Base-by-base conservation (phyloP, 176 grass and related monocot genomes). In the Eragrostis nindensis region DNA sequence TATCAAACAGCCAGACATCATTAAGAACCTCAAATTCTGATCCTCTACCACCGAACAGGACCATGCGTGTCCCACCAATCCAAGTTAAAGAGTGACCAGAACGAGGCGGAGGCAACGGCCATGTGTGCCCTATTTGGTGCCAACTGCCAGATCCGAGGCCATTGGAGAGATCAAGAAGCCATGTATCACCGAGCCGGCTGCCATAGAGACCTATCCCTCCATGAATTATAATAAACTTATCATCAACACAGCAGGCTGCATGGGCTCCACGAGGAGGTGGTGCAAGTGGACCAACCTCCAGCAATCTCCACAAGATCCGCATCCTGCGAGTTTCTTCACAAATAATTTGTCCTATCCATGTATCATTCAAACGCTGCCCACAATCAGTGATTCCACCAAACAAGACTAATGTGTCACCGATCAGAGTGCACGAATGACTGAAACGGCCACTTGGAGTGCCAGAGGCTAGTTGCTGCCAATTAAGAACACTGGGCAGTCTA, bases 1-100 rank as follows among this genome's bases (percentile, higher is more conserved):
- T 87, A 86, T 93, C 88, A 60, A 99, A 86, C 45, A 99, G 57
- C 96, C 96, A 99, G n/a, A 93, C 75, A 90, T 99, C 96, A 90
- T 95, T 99, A 80, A 90, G 92, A 45, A 95, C 96, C 36, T 95
- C 96, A 29, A 91, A 90, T 73, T 90, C 86, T 40, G 90, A 87
- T 67, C 90, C 90, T 87, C 92, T 95, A 61, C 96, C 96, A 70
- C 92, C 96, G 80, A 99, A 93, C 12, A 99, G 79, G 73, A 99
- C 86, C 82, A 94, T 87, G 22, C 17, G 68, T 25, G 82, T 93
- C 57, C 81, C 84, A 63, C 88, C 88, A 69, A 99, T 90, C 84
- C 88, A 95, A 69, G 96, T 95, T 71, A 99, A 84, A 18, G 92
- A 78, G 68, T 99, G 96, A 41, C 96, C 96, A 39, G 96, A 99